Conservation (phyloP, 306 rosid species). For the Delonix regia region DNA sequence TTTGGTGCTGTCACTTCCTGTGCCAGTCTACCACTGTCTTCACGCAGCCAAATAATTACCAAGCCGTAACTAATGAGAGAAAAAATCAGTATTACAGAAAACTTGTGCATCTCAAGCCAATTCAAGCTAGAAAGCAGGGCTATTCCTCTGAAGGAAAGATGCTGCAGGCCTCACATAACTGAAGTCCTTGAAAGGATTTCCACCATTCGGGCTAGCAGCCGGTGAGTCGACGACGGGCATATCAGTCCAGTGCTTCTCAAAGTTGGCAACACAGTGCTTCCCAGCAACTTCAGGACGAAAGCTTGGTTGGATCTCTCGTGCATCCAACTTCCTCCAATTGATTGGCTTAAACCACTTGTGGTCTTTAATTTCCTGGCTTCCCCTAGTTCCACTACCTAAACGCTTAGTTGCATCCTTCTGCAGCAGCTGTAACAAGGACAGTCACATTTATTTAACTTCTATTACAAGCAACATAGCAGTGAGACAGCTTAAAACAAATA, state of each 20-base stretch:
- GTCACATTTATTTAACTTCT: background rate
- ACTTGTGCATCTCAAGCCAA: slow-evolving; percentile 3
- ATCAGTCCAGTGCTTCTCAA: slow-evolving; percentile 92
- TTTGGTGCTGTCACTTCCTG: slow-evolving; percentile 1
- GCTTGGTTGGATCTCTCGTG: slow-evolving; percentile 82
- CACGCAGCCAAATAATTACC: slow-evolving; percentile 28
- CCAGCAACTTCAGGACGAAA: slow-evolving; percentile 90
- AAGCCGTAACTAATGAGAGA: background rate
- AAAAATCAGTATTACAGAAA: slow-evolving; percentile 2
- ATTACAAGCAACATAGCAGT: background rate
- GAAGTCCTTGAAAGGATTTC: slow-evolving; percentile 75
- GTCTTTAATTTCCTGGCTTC: slow-evolving; percentile 75
- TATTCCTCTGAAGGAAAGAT: slow-evolving; percentile 67
- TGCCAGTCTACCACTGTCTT: background rate
- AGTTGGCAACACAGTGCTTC: slow-evolving; percentile 85
- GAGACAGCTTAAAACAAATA: slow-evolving; percentile 2
- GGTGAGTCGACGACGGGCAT: slow-evolving; percentile 91
- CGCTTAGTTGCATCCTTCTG: slow-evolving; percentile 78
- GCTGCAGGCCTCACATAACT: slow-evolving; percentile 82
- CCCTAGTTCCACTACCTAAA: slow-evolving; percentile 67
- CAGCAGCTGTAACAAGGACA: slow-evolving; percentile 61
- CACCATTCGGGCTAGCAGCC: slow-evolving; percentile 80
- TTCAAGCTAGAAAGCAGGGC: slow-evolving; percentile 35
- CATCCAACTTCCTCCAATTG: slow-evolving; percentile 81
- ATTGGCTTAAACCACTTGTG: slow-evolving; percentile 95